Percentiles rank a stretch among this genome's conserved stretches.
These are phyloP conservation scores for Fusarium sp. DNA, from an alignment of 2,329 filamentous ascomycete species.

Conservation along the genomic window DNA sequence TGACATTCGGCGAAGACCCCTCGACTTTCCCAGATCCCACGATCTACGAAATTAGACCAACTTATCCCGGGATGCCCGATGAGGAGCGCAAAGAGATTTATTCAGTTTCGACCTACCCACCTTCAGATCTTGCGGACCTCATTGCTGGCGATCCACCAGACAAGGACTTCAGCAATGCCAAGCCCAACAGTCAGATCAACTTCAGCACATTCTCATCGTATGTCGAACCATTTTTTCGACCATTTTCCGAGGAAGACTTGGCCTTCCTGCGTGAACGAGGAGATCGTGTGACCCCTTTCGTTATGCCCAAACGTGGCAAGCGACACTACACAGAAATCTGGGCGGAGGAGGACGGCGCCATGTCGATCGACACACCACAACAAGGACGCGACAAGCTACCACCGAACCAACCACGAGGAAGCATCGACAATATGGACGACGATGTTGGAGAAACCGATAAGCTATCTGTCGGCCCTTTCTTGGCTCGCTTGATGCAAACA, in stretches of 20 bases:
- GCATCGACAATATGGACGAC: constrained; percentile 87
- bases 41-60: constrained; percentile 87
- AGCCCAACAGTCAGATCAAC: constrained; percentile 93
- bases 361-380: constrained; percentile 75
- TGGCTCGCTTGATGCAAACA: constrained; percentile 81
- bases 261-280: constrained; percentile 92
- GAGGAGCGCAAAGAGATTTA: constrained; percentile 91
- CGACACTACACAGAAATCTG: constrained; percentile 90
- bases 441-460: constrained; percentile 89
- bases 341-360: constrained; percentile 90
- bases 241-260: constrained; percentile 91
- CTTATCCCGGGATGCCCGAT: constrained; percentile 79
- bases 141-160: constrained; percentile 92
- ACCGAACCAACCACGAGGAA: constrained; percentile 85
- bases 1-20: constrained; percentile 93
- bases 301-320: constrained; percentile 86
- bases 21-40: constrained; percentile 92
- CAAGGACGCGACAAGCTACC: constrained; percentile 73
- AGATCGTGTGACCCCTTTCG: constrained; percentile 83
- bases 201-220: constrained; percentile 94
- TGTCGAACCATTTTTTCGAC: constrained; percentile 89
- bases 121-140: constrained; percentile 81
- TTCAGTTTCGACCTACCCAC: constrained; percentile 85
- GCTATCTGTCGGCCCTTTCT: constrained; percentile 86
- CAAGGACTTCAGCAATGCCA: constrained; percentile 94